Percentiles rank a stretch among this genome's conserved stretches.
Conservation (phyloP, 768 basidiomycete genomes). For the Ramaria rubella region DNA sequence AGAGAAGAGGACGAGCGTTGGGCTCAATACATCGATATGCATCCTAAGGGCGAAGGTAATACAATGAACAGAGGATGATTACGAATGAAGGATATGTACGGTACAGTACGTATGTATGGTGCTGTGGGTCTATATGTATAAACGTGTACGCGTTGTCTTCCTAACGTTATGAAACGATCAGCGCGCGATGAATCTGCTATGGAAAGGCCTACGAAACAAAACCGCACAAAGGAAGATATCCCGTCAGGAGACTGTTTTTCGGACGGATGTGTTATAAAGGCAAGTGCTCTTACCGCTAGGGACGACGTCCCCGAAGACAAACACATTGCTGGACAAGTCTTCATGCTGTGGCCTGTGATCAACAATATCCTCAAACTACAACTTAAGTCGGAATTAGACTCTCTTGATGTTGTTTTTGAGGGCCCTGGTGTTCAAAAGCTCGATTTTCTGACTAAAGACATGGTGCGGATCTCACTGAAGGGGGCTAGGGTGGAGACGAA, state of each 20-base stretch:
- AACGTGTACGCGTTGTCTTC: not conserved
- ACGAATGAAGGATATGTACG: not conserved
- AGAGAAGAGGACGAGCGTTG: constrained; percentile 85
- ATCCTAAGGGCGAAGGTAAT: constrained; percentile 91
- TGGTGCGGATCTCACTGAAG: not conserved
- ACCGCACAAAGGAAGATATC: not conserved
- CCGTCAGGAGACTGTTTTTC: not conserved
- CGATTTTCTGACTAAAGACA: not conserved
- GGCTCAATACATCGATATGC: constrained; percentile 80
- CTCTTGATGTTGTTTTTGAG: not conserved
- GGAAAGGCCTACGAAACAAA: not conserved
- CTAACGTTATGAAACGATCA: constrained; percentile 3
- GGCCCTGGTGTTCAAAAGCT: not conserved
- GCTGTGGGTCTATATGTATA: not conserved
- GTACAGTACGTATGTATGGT: not conserved
- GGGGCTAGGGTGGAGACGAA: not conserved
- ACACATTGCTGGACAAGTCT: not conserved
- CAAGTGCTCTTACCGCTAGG: not conserved
- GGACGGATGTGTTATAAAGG: not conserved
- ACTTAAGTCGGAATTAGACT: not conserved
- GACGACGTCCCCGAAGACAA: not conserved
- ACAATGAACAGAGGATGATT: constrained; percentile 87
- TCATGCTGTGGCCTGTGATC: not conserved
- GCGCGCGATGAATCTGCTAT: not conserved
- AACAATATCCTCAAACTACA: not conserved